Base-by-base conservation (phyloP, 352 stramenopile species). In the Halophytophthora batemanensis region DNA sequence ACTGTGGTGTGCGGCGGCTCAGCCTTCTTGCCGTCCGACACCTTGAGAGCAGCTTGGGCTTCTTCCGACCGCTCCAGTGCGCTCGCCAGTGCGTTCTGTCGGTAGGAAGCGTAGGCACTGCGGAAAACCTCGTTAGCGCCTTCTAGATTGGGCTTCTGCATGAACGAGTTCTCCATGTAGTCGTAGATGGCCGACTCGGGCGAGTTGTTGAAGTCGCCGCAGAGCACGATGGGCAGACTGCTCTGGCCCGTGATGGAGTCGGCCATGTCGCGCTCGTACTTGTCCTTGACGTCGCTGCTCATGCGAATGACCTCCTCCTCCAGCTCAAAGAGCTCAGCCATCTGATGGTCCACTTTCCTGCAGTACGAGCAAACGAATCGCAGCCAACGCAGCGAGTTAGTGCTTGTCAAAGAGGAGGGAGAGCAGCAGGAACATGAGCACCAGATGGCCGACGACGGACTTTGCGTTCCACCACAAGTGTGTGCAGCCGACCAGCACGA, bases 391-490 rank as follows among this genome's bases (percentile, higher is more conserved):
- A 17, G 22, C 14, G n/a, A 0, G 23, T 49, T 3, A 38, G 36
- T 34, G 6, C 2, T n/a, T 28, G 13, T 0, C 14, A 22, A 23
- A 4, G 13, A 13, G 4, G 3, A 31, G 6, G 3, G 33, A 3
- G 3, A 5, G 15, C 6, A 38, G 15, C 33, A 17, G 19, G 33
- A 47, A 8, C 17, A 47, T 35, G 25, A 36, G 28, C 19, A 55
- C 31, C 6, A 3, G 13, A 49, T 13, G 42, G 0, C 36, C 19
- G 37, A 12, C 22, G 21, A 71, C 75, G 50, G 61, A 91, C 80
- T 93, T 90, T 13, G 78, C 71, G 45, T 95, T 95, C 84, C 84
- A 95, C 80, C 82, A 95, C 21, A 95, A 47, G 36, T 95, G 84
- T 5, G 84, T 95, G 59, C 80, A 91, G 8, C 80, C 84, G 12